phyloP scores from a whole-genome alignment of 129 eudicot species.

The Tanacetum coccineum region DNA sequence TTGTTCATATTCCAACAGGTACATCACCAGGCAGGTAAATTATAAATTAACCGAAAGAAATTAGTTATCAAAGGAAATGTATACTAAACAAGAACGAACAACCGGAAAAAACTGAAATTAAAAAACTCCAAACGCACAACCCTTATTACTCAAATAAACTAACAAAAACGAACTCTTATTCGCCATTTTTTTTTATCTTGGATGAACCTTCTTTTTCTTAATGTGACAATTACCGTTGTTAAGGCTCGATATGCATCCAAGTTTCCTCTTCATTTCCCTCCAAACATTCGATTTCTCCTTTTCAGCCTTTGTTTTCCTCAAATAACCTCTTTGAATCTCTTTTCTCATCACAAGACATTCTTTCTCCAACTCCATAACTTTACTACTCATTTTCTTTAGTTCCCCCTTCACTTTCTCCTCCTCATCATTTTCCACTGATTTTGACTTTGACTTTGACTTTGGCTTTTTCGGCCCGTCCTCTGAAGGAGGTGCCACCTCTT shows the following conservation, averaged over 20 bases:
- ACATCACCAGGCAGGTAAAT: no score
- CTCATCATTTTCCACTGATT: conserved; percentile 4
- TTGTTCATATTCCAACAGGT: no score
- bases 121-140: background rate
- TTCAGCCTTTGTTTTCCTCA: conserved; percentile 14
- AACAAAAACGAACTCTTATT: background rate
- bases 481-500: conserved; percentile 28
- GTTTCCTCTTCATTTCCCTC: conserved; percentile 74
- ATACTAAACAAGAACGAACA: background rate
- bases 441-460: conserved; percentile 11
- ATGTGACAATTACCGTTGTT: conserved; percentile 58
- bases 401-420: conserved; percentile 36
- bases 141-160: conserved; percentile 6
- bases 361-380: conserved; percentile 55
- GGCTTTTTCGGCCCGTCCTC: conserved; percentile 21
- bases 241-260: conserved; percentile 53
- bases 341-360: conserved; percentile 45
- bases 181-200: conserved; percentile 20
- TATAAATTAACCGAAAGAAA: background rate
- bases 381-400: conserved; percentile 53
- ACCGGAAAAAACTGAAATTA: background rate
- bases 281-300: conserved; percentile 51
- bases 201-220: conserved; percentile 59
- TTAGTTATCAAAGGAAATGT: background rate
- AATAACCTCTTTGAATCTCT: conserved; percentile 39